These are phyloP conservation scores for Phyllosticta paracitricarpa DNA, from an alignment of 2,329 filamentous ascomycete genomes.

Conservation along the genomic window DNA sequence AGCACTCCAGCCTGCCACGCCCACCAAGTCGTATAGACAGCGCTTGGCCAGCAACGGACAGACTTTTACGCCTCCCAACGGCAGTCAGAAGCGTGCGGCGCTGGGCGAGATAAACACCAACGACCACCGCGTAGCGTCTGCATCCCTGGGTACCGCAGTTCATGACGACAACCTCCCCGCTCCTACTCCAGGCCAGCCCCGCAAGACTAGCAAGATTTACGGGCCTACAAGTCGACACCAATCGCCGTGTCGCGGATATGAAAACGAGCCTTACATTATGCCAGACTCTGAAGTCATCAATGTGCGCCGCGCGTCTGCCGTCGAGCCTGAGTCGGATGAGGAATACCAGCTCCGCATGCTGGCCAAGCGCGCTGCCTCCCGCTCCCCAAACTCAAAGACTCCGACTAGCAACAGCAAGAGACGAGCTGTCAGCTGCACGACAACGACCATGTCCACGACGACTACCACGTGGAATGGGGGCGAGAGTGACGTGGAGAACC, in stretches of 20 bases:
- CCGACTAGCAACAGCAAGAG: slow-evolving; percentile 45
- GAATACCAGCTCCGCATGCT: slow-evolving; percentile 69
- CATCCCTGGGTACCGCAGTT: slow-evolving; percentile 44
- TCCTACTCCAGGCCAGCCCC: slow-evolving; percentile 88
- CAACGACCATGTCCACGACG: slow-evolving; percentile 52
- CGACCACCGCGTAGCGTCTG: slow-evolving; percentile 37
- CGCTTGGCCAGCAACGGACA: slow-evolving; percentile 53
- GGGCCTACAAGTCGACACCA: slow-evolving; percentile 38
- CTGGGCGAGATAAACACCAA: slow-evolving; percentile 93
- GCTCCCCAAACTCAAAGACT: slow-evolving; percentile 42
- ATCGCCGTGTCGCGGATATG: slow-evolving; percentile 20
- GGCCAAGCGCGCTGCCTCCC: slow-evolving; percentile 51
- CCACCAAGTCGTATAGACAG: slow-evolving; percentile 43
- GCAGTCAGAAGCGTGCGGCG: slow-evolving; percentile 65
- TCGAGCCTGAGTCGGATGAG: slow-evolving; percentile 61
- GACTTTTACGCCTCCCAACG: slow-evolving; percentile 76
- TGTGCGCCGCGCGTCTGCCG: slow-evolving; percentile 43
- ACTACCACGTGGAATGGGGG: slow-evolving; percentile 27
- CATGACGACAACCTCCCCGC: slow-evolving; percentile 88
- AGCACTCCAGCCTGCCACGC: slow-evolving; percentile 46
- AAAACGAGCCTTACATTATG: slow-evolving; percentile 40
- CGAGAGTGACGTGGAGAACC: slow-evolving; percentile 40
- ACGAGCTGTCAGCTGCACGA: slow-evolving; percentile 66
- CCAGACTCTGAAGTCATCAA: slow-evolving; percentile 49
- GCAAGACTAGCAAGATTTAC: slow-evolving; percentile 74